These are phyloP conservation scores for Chrysosporium keratinophilum DNA, from an alignment of 2,329 filamentous ascomycete genomes.

Conservation along the genomic window DNA sequence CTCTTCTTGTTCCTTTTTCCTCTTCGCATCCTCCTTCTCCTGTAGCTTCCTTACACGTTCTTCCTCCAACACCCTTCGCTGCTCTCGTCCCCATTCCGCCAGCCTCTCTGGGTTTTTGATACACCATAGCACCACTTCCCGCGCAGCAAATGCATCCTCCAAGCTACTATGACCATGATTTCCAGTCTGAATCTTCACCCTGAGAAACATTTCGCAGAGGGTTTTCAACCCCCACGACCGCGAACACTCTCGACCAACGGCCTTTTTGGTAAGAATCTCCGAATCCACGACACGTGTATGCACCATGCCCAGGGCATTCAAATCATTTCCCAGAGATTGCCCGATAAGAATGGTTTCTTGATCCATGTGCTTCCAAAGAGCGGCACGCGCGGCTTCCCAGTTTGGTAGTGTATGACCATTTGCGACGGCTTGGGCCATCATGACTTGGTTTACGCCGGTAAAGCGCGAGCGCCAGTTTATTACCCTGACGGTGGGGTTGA, in stretches of 20 bases:
- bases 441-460: conserved; percentile 31
- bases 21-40: neutral
- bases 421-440: conserved; percentile 26
- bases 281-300: conserved; percentile 40
- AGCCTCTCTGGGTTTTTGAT: conserved; percentile 1
- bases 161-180: conserved; percentile 39
- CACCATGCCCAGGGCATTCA: conserved; percentile 36
- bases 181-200: conserved; percentile 27
- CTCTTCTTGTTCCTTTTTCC: neutral
- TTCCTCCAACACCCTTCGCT: neutral
- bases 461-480: conserved; percentile 31
- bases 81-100: conserved; percentile 1
- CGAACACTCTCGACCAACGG: conserved; percentile 19
- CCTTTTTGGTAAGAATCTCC: conserved; percentile 32
- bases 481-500: conserved; percentile 29
- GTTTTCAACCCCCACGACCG: conserved; percentile 30
- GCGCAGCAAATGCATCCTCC: conserved; percentile 41
- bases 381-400: conserved; percentile 36
- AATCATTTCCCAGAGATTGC: conserved; percentile 39
- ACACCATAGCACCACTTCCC: conserved; percentile 13
- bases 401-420: conserved; percentile 29
- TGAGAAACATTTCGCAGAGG: conserved; percentile 29
- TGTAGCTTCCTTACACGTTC: neutral
- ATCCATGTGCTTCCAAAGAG: conserved; percentile 37
- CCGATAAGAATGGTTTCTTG: conserved; percentile 40